These are phyloP conservation scores for Sechiopsis laciniata DNA, from an alignment of 306 rosid species.

Conservation along the genomic window DNA sequence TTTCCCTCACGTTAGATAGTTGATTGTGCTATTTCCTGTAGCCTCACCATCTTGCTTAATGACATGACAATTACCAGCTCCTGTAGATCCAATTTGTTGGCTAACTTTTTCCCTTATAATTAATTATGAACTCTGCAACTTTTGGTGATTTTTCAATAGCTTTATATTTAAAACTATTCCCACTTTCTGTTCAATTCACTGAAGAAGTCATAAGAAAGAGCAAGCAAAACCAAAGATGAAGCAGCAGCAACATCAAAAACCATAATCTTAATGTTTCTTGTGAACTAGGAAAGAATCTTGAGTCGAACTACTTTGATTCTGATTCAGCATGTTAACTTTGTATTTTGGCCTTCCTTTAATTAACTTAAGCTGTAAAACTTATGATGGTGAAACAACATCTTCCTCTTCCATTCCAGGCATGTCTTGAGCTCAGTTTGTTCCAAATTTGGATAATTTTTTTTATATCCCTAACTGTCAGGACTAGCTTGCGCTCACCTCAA, in stretches of 20 bases:
- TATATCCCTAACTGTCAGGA: too few species aligned
- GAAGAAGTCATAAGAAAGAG: not conserved
- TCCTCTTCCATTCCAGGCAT: not conserved
- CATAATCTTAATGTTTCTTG: not conserved
- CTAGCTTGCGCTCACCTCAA: too few species aligned
- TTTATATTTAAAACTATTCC: not conserved
- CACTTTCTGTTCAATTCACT: not conserved
- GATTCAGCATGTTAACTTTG: not conserved
- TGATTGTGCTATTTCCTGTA: not conserved
- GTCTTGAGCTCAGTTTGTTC: not conserved
- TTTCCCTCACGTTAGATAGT: not conserved
- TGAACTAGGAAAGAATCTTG: not conserved
- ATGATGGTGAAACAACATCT: not conserved
- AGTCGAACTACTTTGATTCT: not conserved
- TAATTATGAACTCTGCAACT: not conserved
- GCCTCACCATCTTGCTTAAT: slow-evolving; percentile 5
- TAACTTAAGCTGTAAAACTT: not conserved
- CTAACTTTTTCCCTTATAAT: not conserved
- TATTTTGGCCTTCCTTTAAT: slow-evolving; percentile 1
- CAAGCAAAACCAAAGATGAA: not conserved
- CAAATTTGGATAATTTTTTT: not conserved
- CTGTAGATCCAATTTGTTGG: not conserved
- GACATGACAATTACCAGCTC: not conserved
- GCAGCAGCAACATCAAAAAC: not conserved
- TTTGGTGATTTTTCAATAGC: slow-evolving; percentile 1